These are phyloP conservation scores for Neofusicoccum kwambonambiense DNA, from an alignment of 2,329 filamentous ascomycete species.

Conservation along the genomic window DNA sequence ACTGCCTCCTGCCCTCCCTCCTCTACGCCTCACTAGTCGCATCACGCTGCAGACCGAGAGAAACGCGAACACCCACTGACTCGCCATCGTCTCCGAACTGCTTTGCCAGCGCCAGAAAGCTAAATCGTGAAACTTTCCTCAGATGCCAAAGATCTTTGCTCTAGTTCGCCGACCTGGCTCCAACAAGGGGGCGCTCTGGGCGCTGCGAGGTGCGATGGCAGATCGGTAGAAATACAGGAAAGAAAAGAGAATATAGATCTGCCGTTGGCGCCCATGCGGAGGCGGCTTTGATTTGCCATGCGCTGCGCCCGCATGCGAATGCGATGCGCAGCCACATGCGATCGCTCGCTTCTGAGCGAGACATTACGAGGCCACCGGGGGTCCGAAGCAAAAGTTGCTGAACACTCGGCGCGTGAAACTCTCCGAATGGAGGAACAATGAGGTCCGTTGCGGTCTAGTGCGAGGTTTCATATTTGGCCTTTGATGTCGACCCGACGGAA, in stretches of 20 bases:
- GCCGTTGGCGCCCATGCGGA: not conserved
- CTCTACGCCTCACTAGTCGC: conserved; percentile 4
- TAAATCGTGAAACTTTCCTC: conserved; percentile 10
- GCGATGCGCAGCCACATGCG: not conserved
- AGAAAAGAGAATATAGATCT: not conserved
- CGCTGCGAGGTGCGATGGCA: not conserved
- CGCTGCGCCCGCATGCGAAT: not conserved
- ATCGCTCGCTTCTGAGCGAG: not conserved
- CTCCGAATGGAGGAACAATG: not conserved
- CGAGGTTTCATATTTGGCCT: conserved; percentile 77
- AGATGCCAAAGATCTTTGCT: not conserved
- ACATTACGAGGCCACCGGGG: not conserved
- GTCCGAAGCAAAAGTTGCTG: conserved; percentile 2
- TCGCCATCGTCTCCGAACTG: not conserved
- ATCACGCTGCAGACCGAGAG: not conserved
- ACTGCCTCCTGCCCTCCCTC: not conserved
- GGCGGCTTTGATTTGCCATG: not conserved
- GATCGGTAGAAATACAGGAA: not conserved
- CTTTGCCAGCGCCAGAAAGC: conserved; percentile 2
- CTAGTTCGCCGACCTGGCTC: not conserved
- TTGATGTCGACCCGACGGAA: conserved; percentile 94
- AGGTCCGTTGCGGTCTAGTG: not conserved
- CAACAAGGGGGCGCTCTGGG: not conserved
- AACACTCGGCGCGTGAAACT: not conserved
- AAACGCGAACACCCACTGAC: not conserved